Base-by-base conservation (phyloP, 352 stramenopile genomes). In the Globisporangium carolinianum region DNA sequence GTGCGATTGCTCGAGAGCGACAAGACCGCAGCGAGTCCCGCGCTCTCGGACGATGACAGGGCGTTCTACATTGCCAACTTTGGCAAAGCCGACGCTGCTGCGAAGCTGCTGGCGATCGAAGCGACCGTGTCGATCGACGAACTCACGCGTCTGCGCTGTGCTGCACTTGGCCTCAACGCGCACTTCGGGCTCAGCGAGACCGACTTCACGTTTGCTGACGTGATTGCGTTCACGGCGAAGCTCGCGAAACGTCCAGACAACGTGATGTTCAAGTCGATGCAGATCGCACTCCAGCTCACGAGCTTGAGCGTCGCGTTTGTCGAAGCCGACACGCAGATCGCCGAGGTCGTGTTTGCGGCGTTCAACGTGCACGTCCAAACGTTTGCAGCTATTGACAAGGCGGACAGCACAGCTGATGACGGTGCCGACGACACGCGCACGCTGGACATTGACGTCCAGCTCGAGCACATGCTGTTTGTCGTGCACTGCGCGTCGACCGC, bases 241-340 rank as follows among this genome's bases (percentile, higher is more conserved):
- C 76, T 76, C 14, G 61, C 62, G 37, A 46, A 53, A 0, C 76
- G 78, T 54, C 48, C 66, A 6, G 72, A 65, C 47, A 86, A 83
- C 65, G 69, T 86, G 11, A 73, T 79, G 55, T 86, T 86, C 54
- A 71, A 67, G 42, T 61, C 60, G n/a, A 84, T 86, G 54, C 59
- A 79, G 32, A 69, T 84, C n/a, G 64, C 61, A 4, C 54, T 87
- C 42, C 71, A 67, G 8, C 74, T 76, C 65, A 71, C 82, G 7
- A 85, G 80, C 46, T 68, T 87, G 58, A 83, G 72, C 41, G 64
- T 84, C 57, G 57, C 53, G 2, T 83, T 87, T 47, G 64, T 66
- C 17, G 76, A 86, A 55, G 58, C 65, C 18, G 60, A 58, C n/a
- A 52, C 48, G 0, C 75, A 86, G 47, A 62, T 83, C 37, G 74